A percentile compares a stretch with the other conserved stretches of the same genome.
Evolutionary conservation across 345 rosid species (phyloP).

Genomic region (Dimocarpus longan): DNA sequence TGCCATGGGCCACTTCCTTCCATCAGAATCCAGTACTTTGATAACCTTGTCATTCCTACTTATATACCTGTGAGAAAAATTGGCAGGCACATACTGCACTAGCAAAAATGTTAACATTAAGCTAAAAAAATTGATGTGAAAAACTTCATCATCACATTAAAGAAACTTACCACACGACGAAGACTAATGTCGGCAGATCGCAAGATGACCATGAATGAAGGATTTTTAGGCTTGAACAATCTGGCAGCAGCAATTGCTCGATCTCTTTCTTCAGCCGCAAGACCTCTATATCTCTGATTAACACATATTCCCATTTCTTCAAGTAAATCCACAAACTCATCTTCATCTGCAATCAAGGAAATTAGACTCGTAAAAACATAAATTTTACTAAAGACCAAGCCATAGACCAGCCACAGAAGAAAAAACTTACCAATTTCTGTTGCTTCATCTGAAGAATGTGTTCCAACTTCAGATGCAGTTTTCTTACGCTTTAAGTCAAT

Average conservation of each 20-base stretch:
- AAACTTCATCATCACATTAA: background rate
- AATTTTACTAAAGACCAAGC: background rate
- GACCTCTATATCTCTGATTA: conserved; percentile 12
- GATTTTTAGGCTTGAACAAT: conserved; percentile 38
- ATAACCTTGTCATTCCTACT: background rate
- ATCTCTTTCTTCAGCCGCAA: conserved; percentile 26
- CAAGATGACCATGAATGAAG: conserved; percentile 40
- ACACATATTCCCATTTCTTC: conserved; percentile 17
- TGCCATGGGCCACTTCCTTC: background rate
- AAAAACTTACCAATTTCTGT: conserved; percentile 28
- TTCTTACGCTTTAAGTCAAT: background rate
- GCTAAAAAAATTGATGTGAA: background rate
- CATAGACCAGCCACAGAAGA: background rate
- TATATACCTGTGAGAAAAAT: background rate
- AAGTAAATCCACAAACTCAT: background rate
- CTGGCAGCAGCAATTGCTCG: conserved; percentile 41
- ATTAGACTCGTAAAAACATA: background rate
- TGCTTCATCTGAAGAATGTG: background rate
- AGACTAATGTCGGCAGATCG: background rate
- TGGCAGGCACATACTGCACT: background rate
- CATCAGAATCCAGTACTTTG: conserved; percentile 2
- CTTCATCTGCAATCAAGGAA: background rate
- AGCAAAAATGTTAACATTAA: background rate
- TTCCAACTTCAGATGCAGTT: background rate
- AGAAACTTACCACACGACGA: background rate